Evolutionary conservation across 176 grass and related monocot genomes (phyloP), one percentile per base, ranked within the genome.

Genomic region (Avena insularis): DNA sequence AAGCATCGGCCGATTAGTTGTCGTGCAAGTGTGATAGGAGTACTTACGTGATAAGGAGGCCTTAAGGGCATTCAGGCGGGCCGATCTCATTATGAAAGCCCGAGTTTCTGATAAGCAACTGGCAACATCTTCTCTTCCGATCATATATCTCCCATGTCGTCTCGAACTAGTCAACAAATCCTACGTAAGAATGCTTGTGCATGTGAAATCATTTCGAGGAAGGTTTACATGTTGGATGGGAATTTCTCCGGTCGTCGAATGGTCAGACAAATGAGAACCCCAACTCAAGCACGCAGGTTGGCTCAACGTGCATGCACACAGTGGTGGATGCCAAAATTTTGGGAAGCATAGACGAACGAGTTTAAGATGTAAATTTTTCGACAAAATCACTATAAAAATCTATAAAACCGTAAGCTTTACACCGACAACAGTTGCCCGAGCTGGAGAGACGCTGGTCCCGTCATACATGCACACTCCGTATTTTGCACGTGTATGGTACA

Each of bases 161-260:
- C 49, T 51, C 49, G 3, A 51, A 12, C 49, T 3, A 20, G 7
- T 59, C 19, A 20, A 58, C 5, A 17, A 58, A 8, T 58, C 56
- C 8, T 17, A 20, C 1, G 43, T 12, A 73, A 48, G 11, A 47
- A 49, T 25, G 45, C 20, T 48, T 40, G 38, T 13, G 68, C 68
- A 72, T 13, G 69, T 6, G 67, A 16, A n/a, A 66, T 85, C 14
- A 57, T 11, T 16, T 15, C 56, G 66, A 79, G 35, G 64, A 84
- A 72, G 38, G 2, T 12, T n/a, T 12, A 62, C 43, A 0, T n/a
- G 11, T 38, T 51, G 54, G 58, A 1, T 1, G 6, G 17, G 29
- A 29, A 29, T 29, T 29, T 29, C 29, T 29, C 29, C 29, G 29
- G 29, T 29, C 29, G 29, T 29, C 29, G 29, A 29, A 29, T 29